Evolutionary conservation across 2,329 filamentous ascomycete species (phyloP), one percentile per base, ranked within the genome.

Genomic region (Dactylellina cionopaga): DNA sequence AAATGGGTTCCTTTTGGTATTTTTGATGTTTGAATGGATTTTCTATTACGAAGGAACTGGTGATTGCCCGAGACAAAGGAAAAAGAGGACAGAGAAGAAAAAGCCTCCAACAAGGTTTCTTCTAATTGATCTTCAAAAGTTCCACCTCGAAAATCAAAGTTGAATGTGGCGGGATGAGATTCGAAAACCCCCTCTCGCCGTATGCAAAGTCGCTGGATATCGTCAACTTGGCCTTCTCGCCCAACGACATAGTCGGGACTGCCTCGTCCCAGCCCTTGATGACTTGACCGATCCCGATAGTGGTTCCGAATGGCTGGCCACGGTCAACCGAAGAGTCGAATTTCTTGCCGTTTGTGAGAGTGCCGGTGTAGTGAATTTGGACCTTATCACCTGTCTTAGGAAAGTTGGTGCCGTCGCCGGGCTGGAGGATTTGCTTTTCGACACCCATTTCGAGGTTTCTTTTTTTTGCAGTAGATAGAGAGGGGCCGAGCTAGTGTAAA

Each of bases 191-290:
- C 1, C 35, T 22, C 1, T 41, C 55, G 41, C 62, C 69, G 25
- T 74, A 74, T 5, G 29, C 69, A 17, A 63, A 74, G 24, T 74
- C 69, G 15, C 86, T 85, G 75, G 89, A 86, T 79, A 98, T 97
- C 76, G 89, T 90, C 75, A 99, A 85, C 55, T 87, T 91, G 59
- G 92, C 89, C 84, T 91, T 94, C 86, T 98, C 94, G 80, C 94
- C 93, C 69, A 96, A 84, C 80, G 89, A 89, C 94, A 99, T 97
- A 79, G 87, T 84, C 52, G 84, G 83, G 58, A 98, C 92, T 76
- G 90, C 93, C 82, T 96, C 89, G 79, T 92, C 92, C 92, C 87
- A 96, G 77, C 88, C 94, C 84, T 86, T 87, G 83, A 99, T 97
- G 79, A 98, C 90, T 79, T 87, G 85, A 60, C 92, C 92, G 75